Conservation (phyloP, 176 grass and related monocot species). For the Elymus sibiricus region DNA sequence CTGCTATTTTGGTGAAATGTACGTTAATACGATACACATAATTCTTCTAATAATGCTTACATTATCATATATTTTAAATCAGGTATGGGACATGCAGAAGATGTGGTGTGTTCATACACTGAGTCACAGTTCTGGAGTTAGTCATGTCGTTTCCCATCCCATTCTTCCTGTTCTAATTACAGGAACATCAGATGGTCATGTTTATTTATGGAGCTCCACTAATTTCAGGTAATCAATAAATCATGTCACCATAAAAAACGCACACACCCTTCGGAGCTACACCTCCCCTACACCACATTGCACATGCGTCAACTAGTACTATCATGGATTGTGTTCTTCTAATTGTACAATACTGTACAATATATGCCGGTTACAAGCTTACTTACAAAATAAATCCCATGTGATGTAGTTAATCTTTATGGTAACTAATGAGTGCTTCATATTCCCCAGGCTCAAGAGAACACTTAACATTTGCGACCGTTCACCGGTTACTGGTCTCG, state of each 20-base stretch:
- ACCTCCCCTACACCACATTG: background rate
- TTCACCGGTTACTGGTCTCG: background rate
- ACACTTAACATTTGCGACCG: background rate
- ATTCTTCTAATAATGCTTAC: background rate
- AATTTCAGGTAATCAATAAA: background rate
- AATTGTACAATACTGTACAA: too few relatives aligned
- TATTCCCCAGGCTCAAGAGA: background rate
- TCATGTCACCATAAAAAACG: background rate
- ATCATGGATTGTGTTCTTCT: background rate
- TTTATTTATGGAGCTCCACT: background rate
- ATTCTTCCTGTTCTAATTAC: background rate
- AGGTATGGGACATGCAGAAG: background rate
- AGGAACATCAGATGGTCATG: background rate
- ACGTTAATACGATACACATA: background rate
- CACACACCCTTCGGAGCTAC: background rate
- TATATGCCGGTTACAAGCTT: background rate
- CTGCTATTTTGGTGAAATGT: background rate
- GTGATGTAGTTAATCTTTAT: background rate
- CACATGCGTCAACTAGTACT: background rate
- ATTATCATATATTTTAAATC: background rate
- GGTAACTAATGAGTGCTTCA: background rate
- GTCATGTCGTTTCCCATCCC: background rate
- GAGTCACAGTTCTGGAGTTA: too few relatives aligned
- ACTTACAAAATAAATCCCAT: background rate
- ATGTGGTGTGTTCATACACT: background rate